Evolutionary conservation across 2,329 filamentous ascomycete species (phyloP), one percentile per base, ranked within the genome.

Genomic region (Sphaerulina musiva): DNA sequence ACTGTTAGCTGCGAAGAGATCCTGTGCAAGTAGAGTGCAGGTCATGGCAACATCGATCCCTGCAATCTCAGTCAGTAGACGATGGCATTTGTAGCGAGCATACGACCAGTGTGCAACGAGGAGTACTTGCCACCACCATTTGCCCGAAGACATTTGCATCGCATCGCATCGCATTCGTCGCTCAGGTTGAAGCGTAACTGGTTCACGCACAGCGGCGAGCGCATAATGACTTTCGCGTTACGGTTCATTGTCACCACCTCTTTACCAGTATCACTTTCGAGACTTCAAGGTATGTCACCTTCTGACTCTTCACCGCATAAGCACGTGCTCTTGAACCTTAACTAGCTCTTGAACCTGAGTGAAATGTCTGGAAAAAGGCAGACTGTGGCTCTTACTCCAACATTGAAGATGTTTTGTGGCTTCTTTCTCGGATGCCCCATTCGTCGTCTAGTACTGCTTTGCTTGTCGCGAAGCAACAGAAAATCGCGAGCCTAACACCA

Each of bases 341-440:
- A 46, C 43, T 39, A 47, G 44, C 50, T 53, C 50, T 53, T 53
- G 50, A 53, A 47, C 50, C 44, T 36, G 38, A 34, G 39, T 17
- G 17, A 32, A 51, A 46, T 38, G 23, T 40, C 48, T 41, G 45
- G 17, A 12, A 32, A 32, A 51, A 26, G 48, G 41, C 48, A 44
- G 51, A 36, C 8, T 36, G 11, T 56, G 57, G 57, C 55, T 59
- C 55, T 62, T 60, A 54, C 58, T 60, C 58, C 58, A 58, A 38
- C 12, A 59, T 46, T 59, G 46, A 40, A 52, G 23, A 45, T 31
- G 11, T 62, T 55, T 64, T 64, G 60, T 64, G 60, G 62, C 62
- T 63, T 64, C 62, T 64, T 64, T 62, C 60, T 60, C 44, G 39
- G 34, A 49, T 39, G 51, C 53, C 51, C 57, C 39, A 17, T 61